Evolutionary conservation across 768 basidiomycete genomes (phyloP).

Genomic region (Boletales sp.): DNA sequence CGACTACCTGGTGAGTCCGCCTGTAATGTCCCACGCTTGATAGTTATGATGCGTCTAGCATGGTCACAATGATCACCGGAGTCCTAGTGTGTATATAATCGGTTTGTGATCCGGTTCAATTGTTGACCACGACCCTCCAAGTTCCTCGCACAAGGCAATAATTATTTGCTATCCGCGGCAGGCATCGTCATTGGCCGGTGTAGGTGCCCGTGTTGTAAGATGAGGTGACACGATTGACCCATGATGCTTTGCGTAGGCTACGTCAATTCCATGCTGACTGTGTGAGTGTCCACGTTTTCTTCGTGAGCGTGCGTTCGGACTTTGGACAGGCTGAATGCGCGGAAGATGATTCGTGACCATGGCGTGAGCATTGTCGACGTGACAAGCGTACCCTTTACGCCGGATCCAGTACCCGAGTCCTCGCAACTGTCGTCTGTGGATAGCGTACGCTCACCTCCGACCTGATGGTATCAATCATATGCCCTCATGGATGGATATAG

Average conservation of each 20-base stretch:
- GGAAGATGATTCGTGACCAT: constrained; percentile 7
- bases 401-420: too few species aligned
- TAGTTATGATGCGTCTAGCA: background rate
- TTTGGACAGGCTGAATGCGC: constrained; percentile 9
- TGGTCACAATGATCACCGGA: background rate
- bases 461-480: too few species aligned
- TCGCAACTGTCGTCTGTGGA: too few species aligned
- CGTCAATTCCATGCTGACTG: constrained; percentile 14
- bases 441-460: too few species aligned
- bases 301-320: background rate
- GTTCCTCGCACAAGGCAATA: background rate
- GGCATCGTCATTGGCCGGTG: constrained; percentile 5
- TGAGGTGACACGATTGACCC: background rate
- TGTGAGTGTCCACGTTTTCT: constrained; percentile 2
- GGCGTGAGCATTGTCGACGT: background rate
- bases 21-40: background rate
- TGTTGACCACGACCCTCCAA: too few species aligned
- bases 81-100: constrained; percentile 3
- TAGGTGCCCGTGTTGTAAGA: background rate
- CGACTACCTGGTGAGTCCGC: constrained; percentile 8
- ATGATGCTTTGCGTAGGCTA: constrained; percentile 1
- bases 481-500: too few species aligned
- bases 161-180: background rate
- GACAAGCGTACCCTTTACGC: background rate
- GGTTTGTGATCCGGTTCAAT: too few species aligned